These are phyloP conservation scores for Neospermospora avenae DNA, from an alignment of 2,329 filamentous ascomycete species.

Conservation along the genomic window DNA sequence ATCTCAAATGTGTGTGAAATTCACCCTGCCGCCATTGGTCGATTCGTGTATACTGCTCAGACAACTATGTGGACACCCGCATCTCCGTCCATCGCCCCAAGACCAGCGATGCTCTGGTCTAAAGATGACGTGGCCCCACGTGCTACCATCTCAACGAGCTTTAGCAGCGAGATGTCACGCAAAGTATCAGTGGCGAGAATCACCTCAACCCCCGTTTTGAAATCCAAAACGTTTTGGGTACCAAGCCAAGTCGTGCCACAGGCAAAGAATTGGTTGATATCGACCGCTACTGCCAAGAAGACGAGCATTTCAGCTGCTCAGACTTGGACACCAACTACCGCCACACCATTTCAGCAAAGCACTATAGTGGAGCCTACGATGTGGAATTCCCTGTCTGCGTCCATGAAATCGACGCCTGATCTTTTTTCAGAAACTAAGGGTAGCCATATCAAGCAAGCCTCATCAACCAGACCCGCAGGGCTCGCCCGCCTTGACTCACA, in stretches of 20 bases:
- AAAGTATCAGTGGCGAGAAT: slow-evolving; percentile 6
- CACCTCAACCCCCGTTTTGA: slow-evolving; percentile 8
- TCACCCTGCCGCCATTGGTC: slow-evolving; percentile 25
- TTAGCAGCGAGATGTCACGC: not conserved
- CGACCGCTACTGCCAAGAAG: not conserved
- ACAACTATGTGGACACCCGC: slow-evolving; percentile 10
- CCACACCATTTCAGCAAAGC: not conserved
- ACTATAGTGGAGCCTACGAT: not conserved
- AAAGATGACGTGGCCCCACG: not conserved
- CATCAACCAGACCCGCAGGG: not conserved
- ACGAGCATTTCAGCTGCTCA: not conserved
- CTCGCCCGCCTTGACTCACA: slow-evolving; percentile 8
- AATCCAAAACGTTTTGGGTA: slow-evolving; percentile 15
- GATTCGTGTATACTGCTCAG: slow-evolving; percentile 1
- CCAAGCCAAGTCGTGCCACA: not conserved
- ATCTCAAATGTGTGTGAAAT: slow-evolving; percentile 14
- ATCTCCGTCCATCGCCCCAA: not conserved
- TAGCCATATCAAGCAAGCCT: slow-evolving; percentile 7
- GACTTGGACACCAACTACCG: slow-evolving; percentile 10
- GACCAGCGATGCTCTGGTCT: slow-evolving; percentile 10
- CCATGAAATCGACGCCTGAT: slow-evolving; percentile 6
- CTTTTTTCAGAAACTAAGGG: slow-evolving; percentile 19
- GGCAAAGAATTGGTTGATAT: slow-evolving; percentile 9
- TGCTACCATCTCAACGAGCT: not conserved
- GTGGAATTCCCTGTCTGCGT: slow-evolving; percentile 10